Base-by-base conservation (phyloP, 2,329 filamentous ascomycete species). In the Alternaria gansuensis region DNA sequence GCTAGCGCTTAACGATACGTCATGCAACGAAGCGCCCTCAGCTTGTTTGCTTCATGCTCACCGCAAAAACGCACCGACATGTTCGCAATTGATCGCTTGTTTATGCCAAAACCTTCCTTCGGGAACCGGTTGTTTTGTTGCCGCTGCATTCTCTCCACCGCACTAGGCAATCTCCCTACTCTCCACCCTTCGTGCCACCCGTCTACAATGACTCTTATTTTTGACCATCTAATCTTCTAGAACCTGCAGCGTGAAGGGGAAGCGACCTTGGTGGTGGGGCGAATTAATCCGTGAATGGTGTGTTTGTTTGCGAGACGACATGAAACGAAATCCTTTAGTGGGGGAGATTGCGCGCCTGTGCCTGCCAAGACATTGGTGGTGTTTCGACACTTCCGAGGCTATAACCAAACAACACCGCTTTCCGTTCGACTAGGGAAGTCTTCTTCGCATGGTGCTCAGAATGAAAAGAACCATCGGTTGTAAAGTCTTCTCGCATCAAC, bases 1-100 rank as follows among this genome's bases (percentile, higher is more conserved):
- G 55, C 65, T 56, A 56, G 72, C 70, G 71, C 65, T 59, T 65
- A 54, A 58, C 52, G 56, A 71, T 71, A 74, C 70, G 58, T 66
- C 59, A 72, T 70, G 68, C 66, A 50, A 48, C 54, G 63, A 52
- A 46, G 37, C 44, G 54, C 54, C 50, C 49, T 28, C 37, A 46
- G 39, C 21, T 43, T 51, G 46, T 31, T 44, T 31, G 56, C n/a
- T 48, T 55, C 36, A 60, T 60, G 56, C 55, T 17, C 6, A 21
- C 21, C 31, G 17, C 45, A 48, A 14, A 43, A 43, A 5, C 24
- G 41, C 45, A 51, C 46, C 43, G 26, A 52, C 9, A 37, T 48
- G 33, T 40, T 59, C 24, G 28, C 26, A 39, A 21, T 51, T 40
- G 29, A 44, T 45, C 51, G 49, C 43, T 53, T 54, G 34, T 21